These are phyloP conservation scores for Ceratocystis lukuohia DNA, from an alignment of 2,329 filamentous ascomycete species.

Conservation along the genomic window DNA sequence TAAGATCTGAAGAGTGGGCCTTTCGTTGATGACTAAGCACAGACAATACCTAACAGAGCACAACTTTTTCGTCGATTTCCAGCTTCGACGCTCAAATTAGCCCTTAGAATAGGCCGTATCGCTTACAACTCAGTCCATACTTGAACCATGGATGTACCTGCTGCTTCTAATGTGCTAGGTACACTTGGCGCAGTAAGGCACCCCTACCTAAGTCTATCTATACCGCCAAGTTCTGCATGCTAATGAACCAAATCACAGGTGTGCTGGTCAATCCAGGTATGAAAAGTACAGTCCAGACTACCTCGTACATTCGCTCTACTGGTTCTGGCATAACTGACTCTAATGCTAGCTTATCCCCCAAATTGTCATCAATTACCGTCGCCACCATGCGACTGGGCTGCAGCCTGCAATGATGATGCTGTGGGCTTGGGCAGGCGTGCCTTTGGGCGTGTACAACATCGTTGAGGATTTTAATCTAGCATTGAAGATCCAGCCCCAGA, in stretches of 20 bases:
- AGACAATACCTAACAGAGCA: too few species aligned
- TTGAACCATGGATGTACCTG: slow-evolving; percentile 37
- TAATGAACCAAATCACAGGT: slow-evolving; percentile 24
- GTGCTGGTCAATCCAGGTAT: slow-evolving; percentile 53
- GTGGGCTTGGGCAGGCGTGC: slow-evolving; percentile 55
- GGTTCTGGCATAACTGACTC: not conserved
- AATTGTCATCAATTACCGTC: slow-evolving; percentile 52
- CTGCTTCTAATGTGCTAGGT: slow-evolving; percentile 45
- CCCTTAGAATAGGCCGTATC: too few species aligned
- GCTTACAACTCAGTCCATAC: not conserved
- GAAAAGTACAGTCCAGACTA: not conserved
- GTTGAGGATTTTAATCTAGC: slow-evolving; percentile 32
- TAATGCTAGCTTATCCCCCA: slow-evolving; percentile 48
- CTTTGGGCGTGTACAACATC: slow-evolving; percentile 42
- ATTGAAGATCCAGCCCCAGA: slow-evolving; percentile 32
- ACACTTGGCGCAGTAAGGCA: slow-evolving; percentile 42
- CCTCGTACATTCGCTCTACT: not conserved
- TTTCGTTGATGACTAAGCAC: too few species aligned
- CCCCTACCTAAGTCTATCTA: not conserved
- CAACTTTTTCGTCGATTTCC: too few species aligned
- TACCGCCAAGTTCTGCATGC: not conserved
- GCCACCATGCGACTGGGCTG: slow-evolving; percentile 51
- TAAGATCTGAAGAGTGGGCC: too few species aligned
- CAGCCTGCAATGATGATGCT: slow-evolving; percentile 61
- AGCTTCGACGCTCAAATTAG: too few species aligned